Base-by-base conservation (phyloP, 768 basidiomycete species). In the Terana coerulea region DNA sequence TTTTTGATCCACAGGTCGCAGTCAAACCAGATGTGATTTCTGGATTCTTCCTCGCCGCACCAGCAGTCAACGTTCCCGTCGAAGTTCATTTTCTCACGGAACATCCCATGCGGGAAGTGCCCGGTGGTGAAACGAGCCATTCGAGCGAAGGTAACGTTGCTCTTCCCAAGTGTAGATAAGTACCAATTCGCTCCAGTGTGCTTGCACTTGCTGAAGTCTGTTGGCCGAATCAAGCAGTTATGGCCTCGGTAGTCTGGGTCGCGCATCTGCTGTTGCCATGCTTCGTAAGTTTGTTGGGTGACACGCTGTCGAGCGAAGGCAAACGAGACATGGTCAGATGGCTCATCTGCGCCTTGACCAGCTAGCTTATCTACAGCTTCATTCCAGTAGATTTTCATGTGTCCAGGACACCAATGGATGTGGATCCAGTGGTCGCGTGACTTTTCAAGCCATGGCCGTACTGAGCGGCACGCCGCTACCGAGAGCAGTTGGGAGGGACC, bases 21-120 rank as follows among this genome's bases (percentile, higher is more conserved):
- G 44, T 53, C 51, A 26, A 46, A 53, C 51, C 43, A 53, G 22
- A 53, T 47, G 51, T 53, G 51, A 45, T 53, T 45, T 7, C 51
- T 33, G 5, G 43, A 10, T 22, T 53, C 45, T 3, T 28, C 29
- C 14, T 21, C 10, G 12, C 51, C 51, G 43, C 51, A 52, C 42
- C 42, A 44, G 35, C 51, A 52, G 5, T 30, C 3, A 10, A 33
- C 43, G 15, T 22, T 26, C 7, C 51, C 51, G 4, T 52, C 43
- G 17, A 52, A 39, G 33, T 46, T 17, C 21, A 52, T 45, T 14
- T 43, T 4, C 35, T 52, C 42, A 4, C 51, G 51, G 30, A 45
- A 52, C 12, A 21, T 34, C 9, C 51, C 51, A 36, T 52, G 51
- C 5, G 51, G 51, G 44, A 45, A 52, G 33, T 52, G 51, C 15